Conservation (phyloP, 1,139 yeast species). For the Zygosaccharomyces pseudobailii region DNA sequence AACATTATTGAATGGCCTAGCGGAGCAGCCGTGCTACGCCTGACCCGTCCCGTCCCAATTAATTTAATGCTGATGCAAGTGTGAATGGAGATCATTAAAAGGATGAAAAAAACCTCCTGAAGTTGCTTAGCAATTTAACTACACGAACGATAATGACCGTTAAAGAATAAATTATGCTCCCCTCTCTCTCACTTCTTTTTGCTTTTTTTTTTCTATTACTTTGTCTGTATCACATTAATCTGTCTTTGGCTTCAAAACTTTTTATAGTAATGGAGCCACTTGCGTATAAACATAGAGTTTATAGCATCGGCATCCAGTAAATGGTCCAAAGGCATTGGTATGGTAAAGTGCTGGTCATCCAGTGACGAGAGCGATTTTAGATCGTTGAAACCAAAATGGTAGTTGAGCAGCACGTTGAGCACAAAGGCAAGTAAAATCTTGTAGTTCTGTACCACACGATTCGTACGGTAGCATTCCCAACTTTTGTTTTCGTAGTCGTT, state of each 20-base stretch:
- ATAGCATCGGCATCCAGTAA: slow-evolving; percentile 20
- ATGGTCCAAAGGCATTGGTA: slow-evolving; percentile 26
- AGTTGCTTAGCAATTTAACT: background rate
- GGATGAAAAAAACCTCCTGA: background rate
- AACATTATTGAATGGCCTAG: background rate
- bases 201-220: background rate
- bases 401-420: slow-evolving; percentile 39
- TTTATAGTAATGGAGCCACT: slow-evolving; percentile 33
- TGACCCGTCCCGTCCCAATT: background rate
- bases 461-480: slow-evolving; percentile 30
- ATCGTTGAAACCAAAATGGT: slow-evolving; percentile 48
- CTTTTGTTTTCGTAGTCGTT: slow-evolving; percentile 17
- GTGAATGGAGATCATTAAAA: background rate
- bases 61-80: background rate
- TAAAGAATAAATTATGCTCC: background rate
- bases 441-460: slow-evolving; percentile 35
- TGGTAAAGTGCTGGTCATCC: slow-evolving; percentile 22
- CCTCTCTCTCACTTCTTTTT: background rate
- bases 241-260: slow-evolving; percentile 21
- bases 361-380: slow-evolving; percentile 32
- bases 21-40: background rate
- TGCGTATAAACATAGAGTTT: slow-evolving; percentile 27
- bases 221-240: background rate
- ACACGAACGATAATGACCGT: background rate
- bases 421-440: slow-evolving; percentile 38